Base-by-base conservation (phyloP, 768 basidiomycete species). In the Polyporus arcularius region DNA sequence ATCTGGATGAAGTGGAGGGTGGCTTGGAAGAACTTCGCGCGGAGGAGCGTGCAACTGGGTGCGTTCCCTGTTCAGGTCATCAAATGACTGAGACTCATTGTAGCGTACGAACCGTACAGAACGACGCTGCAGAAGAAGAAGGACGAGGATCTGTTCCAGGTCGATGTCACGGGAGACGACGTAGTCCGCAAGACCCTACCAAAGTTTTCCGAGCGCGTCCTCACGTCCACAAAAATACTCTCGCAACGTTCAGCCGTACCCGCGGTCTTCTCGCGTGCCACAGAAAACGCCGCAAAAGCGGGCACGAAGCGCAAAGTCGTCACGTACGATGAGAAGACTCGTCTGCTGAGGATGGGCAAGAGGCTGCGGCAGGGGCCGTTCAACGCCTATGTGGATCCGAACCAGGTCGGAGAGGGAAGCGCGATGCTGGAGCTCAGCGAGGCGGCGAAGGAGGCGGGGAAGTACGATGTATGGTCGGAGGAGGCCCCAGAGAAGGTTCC, bases 41-140 rank as follows among this genome's bases (percentile, higher is more conserved):
- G n/a, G 92, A 96, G 71, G 94, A 96, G 71, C 78, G 91, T 56
- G 81, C 87, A 4, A 83, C 82, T 62, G 94, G 94, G 92, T 94
- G 68, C 62, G 85, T 73, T 15, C 46, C 11, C 30, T 32, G 14
- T n/a, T n/a, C 21, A 1, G 31, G 31, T 21, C 12, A 11, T 14
- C 11, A 3, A 42, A 43, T 40, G 5, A 15, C 1, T 9, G 30
- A 31, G 31, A 5, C 35, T 58, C 35, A 35, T 35, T 35, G 3
- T 11, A 32, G n/a, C 43, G 52, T 18, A 47, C 41, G 26, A 50
- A 30, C 47, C 16, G 31, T 31, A n/a, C 40, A 92, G 91, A 49
- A 80, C 82, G 30, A 74, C 80, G 6, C 65, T 93, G 43, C 85
- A 90, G 62, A 84, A 87, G 70, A 85, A 86, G 68, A 78, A 80